A percentile compares a stretch with the other conserved stretches of the same genome.
Conservation (phyloP, 805 yeast species). For the Barnettozyma pratensis region DNA sequence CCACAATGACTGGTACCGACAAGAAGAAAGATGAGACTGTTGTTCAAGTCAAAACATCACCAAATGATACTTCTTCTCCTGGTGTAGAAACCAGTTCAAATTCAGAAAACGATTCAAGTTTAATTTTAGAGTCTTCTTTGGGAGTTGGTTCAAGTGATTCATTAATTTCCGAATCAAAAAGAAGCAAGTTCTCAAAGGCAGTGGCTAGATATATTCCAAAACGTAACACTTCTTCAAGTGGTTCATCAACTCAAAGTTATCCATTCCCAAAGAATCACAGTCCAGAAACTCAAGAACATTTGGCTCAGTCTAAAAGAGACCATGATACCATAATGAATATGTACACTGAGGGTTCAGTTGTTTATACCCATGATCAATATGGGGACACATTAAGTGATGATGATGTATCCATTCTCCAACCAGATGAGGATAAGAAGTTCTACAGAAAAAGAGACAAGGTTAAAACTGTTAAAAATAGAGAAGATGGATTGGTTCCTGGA, state of each 20-base stretch:
- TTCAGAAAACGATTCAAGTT: background rate
- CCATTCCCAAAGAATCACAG: background rate
- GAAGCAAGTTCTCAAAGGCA: background rate
- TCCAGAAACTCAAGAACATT: background rate
- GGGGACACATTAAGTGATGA: constrained; percentile 13
- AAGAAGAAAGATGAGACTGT: background rate
- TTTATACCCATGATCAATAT: constrained; percentile 12
- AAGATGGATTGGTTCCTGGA: background rate
- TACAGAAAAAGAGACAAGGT: background rate
- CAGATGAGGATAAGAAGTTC: background rate
- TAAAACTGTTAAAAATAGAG: background rate
- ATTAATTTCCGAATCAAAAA: background rate
- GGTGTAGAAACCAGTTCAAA: background rate
- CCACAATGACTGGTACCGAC: too few species aligned
- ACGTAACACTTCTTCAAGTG: background rate
- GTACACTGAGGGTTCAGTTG: constrained; percentile 5
- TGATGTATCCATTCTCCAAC: constrained; percentile 10
- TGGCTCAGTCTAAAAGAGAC: background rate
- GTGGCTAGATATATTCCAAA: background rate
- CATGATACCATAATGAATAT: background rate
- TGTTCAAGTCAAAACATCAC: background rate
- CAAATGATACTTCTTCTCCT: background rate
- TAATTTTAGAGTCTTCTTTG: background rate
- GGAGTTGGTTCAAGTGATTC: background rate
- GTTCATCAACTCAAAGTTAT: background rate